phyloP scores from a whole-genome alignment of 2,329 filamentous ascomycete species.

The Pseudonectria foliicola region DNA sequence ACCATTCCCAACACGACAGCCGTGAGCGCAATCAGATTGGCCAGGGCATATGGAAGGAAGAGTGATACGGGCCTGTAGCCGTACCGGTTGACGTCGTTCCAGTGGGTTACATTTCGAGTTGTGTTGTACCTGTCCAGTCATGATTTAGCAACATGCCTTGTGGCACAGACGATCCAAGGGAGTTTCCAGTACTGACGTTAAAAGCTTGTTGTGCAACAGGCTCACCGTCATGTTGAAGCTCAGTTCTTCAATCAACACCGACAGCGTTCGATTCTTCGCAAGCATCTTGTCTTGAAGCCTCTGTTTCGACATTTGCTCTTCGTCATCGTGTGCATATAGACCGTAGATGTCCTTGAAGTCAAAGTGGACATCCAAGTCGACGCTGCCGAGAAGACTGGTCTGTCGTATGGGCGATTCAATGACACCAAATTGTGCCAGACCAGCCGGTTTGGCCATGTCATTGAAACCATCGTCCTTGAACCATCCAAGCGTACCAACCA shows the following conservation, averaged over 20 bases:
- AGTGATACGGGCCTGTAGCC: slow-evolving; percentile 1
- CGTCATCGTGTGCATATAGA: slow-evolving; percentile 3
- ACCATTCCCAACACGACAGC: slow-evolving; percentile 1
- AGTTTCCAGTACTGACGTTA: slow-evolving; percentile 1
- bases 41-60: slow-evolving; percentile 2
- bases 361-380: slow-evolving; percentile 4
- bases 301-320: slow-evolving; percentile 1
- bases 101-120: slow-evolving; percentile 1
- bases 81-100: slow-evolving; percentile 5
- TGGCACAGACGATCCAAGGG: too few species aligned
- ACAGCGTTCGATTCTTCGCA: slow-evolving; percentile 2
- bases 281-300: slow-evolving; percentile 3
- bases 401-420: slow-evolving; percentile 1
- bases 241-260: slow-evolving; percentile 2
- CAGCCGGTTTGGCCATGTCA: background rate
- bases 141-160: background rate
- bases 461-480: background rate
- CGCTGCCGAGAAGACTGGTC: slow-evolving; percentile 2
- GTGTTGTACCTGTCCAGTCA: background rate
- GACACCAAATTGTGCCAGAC: slow-evolving; percentile 1
- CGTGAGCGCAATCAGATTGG: slow-evolving; percentile 1
- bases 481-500: slow-evolving; percentile 3
- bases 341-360: slow-evolving; percentile 3
- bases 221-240: slow-evolving; percentile 4
- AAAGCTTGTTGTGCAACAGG: slow-evolving; percentile 3